A percentile compares a stretch with the other conserved stretches of the same genome.
Conservation (phyloP, 2,329 filamentous ascomycete species). For the Balansia obtecta region DNA sequence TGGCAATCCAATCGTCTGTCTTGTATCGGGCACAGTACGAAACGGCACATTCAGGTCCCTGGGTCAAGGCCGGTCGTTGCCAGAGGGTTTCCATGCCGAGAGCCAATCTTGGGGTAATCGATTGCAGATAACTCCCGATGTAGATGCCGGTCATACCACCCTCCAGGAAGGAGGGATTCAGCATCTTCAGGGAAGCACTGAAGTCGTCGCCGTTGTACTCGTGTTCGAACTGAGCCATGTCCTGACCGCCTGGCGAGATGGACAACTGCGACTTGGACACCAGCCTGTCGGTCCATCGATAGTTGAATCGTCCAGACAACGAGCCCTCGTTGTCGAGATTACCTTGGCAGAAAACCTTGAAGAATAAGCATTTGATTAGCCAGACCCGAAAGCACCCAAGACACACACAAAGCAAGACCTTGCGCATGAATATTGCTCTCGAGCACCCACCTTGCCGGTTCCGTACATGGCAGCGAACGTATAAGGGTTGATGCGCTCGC, state of each 20-base stretch:
- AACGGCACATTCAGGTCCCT: slow-evolving; percentile 80
- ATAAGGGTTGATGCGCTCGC: slow-evolving; percentile 86
- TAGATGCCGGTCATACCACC: slow-evolving; percentile 90
- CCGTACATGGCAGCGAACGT: slow-evolving; percentile 91
- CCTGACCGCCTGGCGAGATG: slow-evolving; percentile 67
- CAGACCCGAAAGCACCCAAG: too few relatives aligned
- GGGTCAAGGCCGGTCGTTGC: slow-evolving; percentile 73
- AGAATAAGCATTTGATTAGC: not conserved
- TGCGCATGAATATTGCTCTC: not conserved
- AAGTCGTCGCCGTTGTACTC: slow-evolving; percentile 94
- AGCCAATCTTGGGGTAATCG: slow-evolving; percentile 74
- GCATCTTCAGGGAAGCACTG: slow-evolving; percentile 79
- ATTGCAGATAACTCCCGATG: slow-evolving; percentile 91
- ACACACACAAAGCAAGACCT: too few relatives aligned
- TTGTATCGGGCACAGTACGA: slow-evolving; percentile 92
- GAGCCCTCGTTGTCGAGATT: slow-evolving; percentile 88
- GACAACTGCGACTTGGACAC: slow-evolving; percentile 83
- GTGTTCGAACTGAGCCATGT: slow-evolving; percentile 88
- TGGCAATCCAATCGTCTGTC: slow-evolving; percentile 83
- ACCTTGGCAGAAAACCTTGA: slow-evolving; percentile 84
- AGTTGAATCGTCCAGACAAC: slow-evolving; percentile 84
- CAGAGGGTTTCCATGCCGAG: slow-evolving; percentile 87
- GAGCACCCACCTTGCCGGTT: slow-evolving; percentile 61
- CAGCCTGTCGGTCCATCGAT: slow-evolving; percentile 68
- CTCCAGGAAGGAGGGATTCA: slow-evolving; percentile 91